Base-by-base conservation (phyloP, 116 monocot genomes). In the Phalaenopsis hybrid region DNA sequence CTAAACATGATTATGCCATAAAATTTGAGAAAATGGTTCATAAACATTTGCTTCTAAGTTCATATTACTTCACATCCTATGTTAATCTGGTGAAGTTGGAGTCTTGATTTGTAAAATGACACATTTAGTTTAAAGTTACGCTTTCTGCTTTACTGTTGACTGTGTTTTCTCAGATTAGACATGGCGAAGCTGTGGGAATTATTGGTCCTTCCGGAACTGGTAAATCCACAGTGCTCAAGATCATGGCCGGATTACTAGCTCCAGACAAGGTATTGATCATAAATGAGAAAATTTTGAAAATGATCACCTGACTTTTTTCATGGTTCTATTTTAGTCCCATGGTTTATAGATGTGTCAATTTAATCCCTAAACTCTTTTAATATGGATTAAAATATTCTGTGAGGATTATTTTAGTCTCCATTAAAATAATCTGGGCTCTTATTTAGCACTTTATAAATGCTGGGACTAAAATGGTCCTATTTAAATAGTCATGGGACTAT, bases 131-230 rank as follows among this genome's bases (percentile, higher is more conserved):
- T 50, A 16, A n/a, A 50, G 17, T 44, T 79, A 33, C 67, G 67
- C 33, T n/a, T 75, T 80, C 9, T 61, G 69, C 76, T 63, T 80
- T 67, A 78, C 25, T 18, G 75, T 83, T 18, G 79, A 45, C 46
- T 75, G 20, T 75, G 46, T 43, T 46, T 75, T 0, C 20, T 72
- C 84, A 98, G 97, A 98, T 98, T 81, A 90, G 92, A 75, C 90
- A 94, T 80, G 97, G 97, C 9, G 97, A 98, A 91, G 97, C 97
- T 89, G 97, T 98, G 81, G 97, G 97, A 75, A 94, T 98, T 74
- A 94, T 94, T 82, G 97, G 97, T 45, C 92, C 97, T 81, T 98
- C 97, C 57, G 97, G 97, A 63, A 98, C 97, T 6, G 97, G 97
- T 68, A 98, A 98, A 80, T 98, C 97, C 74, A 98, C 97, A 18